Conservation (phyloP, 208 protist genomes). For the Endotrypanum monterogeii region DNA sequence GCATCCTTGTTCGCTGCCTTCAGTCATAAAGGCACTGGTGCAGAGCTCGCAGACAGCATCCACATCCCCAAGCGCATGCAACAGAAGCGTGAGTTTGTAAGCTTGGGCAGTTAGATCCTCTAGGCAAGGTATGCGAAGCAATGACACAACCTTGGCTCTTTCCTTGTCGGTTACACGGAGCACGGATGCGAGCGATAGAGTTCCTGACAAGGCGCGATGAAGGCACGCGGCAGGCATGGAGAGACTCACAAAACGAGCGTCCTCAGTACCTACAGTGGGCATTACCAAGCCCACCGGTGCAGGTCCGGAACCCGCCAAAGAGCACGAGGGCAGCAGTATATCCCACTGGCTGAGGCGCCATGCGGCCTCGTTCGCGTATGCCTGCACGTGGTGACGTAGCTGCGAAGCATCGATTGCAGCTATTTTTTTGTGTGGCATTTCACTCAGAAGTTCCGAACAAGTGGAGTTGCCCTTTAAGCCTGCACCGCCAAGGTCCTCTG, state of each 20-base stretch:
- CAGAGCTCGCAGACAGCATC: conserved; percentile 58
- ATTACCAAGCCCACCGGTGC: not conserved
- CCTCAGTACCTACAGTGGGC: not conserved
- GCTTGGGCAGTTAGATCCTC: conserved; percentile 70
- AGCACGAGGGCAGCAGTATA: conserved; percentile 27
- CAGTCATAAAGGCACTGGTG: conserved; percentile 11
- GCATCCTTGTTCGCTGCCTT: not conserved
- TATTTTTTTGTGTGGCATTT: not conserved
- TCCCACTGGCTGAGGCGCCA: conserved; percentile 89
- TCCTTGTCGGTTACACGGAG: conserved; percentile 28
- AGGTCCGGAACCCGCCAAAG: not conserved
- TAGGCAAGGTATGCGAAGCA: conserved; percentile 55
- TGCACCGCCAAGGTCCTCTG: not conserved
- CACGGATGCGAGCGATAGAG: conserved; percentile 7
- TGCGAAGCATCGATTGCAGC: not conserved
- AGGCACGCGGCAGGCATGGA: conserved; percentile 23
- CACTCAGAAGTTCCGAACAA: conserved; percentile 11
- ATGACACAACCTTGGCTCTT: conserved; percentile 52
- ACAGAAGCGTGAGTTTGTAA: conserved; percentile 65
- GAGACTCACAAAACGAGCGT: conserved; percentile 8
- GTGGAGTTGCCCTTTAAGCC: conserved; percentile 10
- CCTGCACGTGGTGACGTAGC: conserved; percentile 45
- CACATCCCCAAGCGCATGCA: conserved; percentile 83
- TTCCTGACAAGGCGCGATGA: conserved; percentile 18
- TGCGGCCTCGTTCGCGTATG: conserved; percentile 86